A percentile compares a stretch with the other conserved stretches of the same genome.
Evolutionary conservation across 768 basidiomycete genomes (phyloP).

Genomic region (Agaricus blazei): DNA sequence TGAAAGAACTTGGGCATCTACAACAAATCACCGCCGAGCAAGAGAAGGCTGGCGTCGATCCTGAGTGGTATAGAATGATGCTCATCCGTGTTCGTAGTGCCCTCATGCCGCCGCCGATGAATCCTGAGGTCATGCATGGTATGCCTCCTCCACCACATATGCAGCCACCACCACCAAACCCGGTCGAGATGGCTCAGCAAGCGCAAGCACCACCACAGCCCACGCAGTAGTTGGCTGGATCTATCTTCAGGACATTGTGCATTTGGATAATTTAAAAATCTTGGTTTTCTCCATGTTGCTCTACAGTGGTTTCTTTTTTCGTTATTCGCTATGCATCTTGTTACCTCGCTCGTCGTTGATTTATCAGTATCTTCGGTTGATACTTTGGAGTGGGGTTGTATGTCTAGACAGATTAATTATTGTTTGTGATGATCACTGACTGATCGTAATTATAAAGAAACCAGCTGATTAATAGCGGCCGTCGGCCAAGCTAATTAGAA

Average conservation of each 20-base stretch:
- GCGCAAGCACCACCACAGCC: slow-evolving; percentile 23
- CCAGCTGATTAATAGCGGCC: not conserved
- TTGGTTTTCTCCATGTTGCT: not conserved
- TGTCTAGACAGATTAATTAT: slow-evolving; percentile 7
- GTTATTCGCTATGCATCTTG: not conserved
- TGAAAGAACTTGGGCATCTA: slow-evolving; percentile 73
- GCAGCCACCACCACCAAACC: slow-evolving; percentile 32
- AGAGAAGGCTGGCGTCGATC: slow-evolving; percentile 75
- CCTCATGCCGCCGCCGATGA: slow-evolving; percentile 55
- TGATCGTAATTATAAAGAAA: not conserved
- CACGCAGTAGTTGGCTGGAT: slow-evolving; percentile 20
- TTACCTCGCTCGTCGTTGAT: slow-evolving; percentile 2
- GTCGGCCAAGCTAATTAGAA: not conserved
- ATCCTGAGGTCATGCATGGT: slow-evolving; percentile 46
- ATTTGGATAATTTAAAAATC: slow-evolving; percentile 1
- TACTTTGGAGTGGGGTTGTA: slow-evolving; percentile 8
- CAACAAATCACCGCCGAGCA: slow-evolving; percentile 77
- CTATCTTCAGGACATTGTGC: slow-evolving; percentile 6
- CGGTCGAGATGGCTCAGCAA: slow-evolving; percentile 35
- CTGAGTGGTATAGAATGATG: slow-evolving; percentile 88
- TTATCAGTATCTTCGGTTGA: not conserved
- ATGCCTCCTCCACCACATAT: slow-evolving; percentile 34
- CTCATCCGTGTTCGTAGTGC: slow-evolving; percentile 70
- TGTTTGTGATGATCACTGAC: slow-evolving; percentile 1
- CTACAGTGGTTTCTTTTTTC: slow-evolving; percentile 1